A percentile compares a stretch with the other conserved stretches of the same genome.
Conservation (phyloP, 225 moss, liverwort and hornwort species). For the Antitrichia curtipendula region DNA sequence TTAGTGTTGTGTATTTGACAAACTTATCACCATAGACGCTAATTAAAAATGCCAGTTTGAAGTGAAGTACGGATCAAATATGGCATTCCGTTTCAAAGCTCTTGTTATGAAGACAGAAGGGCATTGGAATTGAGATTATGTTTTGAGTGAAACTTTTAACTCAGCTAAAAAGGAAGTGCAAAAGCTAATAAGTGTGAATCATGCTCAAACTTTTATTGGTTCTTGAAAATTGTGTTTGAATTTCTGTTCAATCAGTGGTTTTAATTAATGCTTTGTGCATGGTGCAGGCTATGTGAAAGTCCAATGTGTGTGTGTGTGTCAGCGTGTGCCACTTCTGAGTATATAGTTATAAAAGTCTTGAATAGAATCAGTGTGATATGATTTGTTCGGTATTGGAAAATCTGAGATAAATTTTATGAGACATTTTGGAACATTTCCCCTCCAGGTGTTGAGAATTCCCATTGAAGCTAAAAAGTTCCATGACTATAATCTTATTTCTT, state of each 20-base stretch:
- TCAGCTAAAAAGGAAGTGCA: neutral
- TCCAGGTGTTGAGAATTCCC: neutral
- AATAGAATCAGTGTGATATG: too few species aligned
- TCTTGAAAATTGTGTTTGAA: too few species aligned
- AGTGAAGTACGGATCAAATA: neutral
- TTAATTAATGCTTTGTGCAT: too few species aligned
- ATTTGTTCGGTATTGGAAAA: too few species aligned
- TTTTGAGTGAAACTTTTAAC: neutral
- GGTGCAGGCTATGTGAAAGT: too few species aligned
- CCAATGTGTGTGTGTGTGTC: neutral
- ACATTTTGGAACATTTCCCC: neutral
- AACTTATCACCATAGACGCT: neutral
- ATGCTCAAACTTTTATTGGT: neutral
- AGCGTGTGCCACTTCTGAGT: neutral
- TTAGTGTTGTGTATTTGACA: neutral
- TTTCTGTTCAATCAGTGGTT: neutral
- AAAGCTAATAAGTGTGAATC: neutral
- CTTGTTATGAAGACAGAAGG: neutral
- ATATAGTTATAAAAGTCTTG: neutral
- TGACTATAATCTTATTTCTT: too few species aligned
- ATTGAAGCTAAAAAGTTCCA: neutral
- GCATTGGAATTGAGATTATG: neutral
- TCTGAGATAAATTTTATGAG: neutral
- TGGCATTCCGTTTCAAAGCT: neutral
- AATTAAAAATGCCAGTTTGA: neutral